These are phyloP conservation scores for Xylariaceae sp. DNA, from an alignment of 2,329 filamentous ascomycete species.

Conservation along the genomic window DNA sequence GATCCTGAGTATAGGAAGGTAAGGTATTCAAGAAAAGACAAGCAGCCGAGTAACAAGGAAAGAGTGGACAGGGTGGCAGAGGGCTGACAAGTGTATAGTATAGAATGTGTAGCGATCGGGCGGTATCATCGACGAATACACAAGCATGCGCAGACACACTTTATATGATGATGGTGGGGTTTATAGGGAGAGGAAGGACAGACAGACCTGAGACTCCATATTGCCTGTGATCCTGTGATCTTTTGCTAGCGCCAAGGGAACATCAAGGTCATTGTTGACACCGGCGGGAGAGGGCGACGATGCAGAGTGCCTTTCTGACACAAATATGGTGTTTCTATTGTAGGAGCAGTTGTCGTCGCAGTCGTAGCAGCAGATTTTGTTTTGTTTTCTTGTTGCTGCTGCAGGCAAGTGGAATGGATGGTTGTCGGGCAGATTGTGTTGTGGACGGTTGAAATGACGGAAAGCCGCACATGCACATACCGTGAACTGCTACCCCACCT, in stretches of 20 bases:
- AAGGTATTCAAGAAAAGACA: no score
- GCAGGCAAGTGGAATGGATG: no score
- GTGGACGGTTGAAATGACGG: conserved; percentile 1
- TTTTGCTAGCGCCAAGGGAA: conserved; percentile 21
- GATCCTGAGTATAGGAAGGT: no score
- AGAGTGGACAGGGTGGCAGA: no score
- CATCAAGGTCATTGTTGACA: conserved; percentile 21
- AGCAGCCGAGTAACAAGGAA: no score
- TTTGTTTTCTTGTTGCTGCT: conserved; percentile 5
- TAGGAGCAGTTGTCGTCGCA: not conserved
- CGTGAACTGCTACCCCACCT: conserved; percentile 11
- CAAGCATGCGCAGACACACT: no score
- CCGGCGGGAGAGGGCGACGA: conserved; percentile 4
- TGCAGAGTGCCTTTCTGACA: not conserved
- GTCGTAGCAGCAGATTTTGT: not conserved
- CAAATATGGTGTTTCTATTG: not conserved
- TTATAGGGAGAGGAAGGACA: conserved; percentile 14
- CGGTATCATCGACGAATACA: not conserved
- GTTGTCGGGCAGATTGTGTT: conserved; percentile 1
- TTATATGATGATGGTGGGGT: conserved; percentile 10
- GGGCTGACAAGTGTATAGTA: no score
- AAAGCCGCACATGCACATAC: not conserved
- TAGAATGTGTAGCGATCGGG: not conserved
- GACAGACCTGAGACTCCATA: conserved; percentile 46
- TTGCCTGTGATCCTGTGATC: conserved; percentile 22